Base-by-base conservation (phyloP, 2,329 filamentous ascomycete species). In the Apiospora kogelbergensis region DNA sequence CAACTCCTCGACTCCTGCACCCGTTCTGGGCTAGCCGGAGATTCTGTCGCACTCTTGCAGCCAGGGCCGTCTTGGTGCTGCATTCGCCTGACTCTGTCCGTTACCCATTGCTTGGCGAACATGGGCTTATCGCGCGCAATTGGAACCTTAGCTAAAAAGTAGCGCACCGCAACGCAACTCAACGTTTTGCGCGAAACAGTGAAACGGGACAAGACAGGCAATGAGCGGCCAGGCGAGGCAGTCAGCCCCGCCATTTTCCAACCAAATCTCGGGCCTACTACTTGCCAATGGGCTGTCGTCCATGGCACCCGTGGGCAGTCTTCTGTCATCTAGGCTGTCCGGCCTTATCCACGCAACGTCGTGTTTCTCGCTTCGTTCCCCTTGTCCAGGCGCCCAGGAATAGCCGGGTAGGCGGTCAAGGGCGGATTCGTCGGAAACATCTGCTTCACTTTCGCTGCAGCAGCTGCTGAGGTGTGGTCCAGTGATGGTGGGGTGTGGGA, bases 201-300 rank as follows among this genome's bases (percentile, higher is more conserved):
- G 53, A 60, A 60, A 60, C 53, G 53, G 53, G 40, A 42, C 40
- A 15, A 42, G 40, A 15, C 11, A 42, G 40, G 53, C 53, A 60
- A 60, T 60, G 53, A 60, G 17, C 53, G 53, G 11, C 53, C 53
- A 60, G 53, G 53, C 37, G 30, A 60, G 37, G 30, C 30, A 33
- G 30, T 37, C 53, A 37, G 53, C 53, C 53, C 53, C 53, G 53
- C 53, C 53, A 60, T 60, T 60, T 60, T 6, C 53, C 53, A 60
- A 9, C 53, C 53, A 22, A 37, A 37, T n/a, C 53, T 60, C 53
- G 53, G 53, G 53, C 53, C 53, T 60, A 60, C 37, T 57, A 57
- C 37, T 60, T 60, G 53, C 53, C 53, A 60, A 60, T 60, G 53
- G 30, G 53, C 53, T 60, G 53, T 60, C 53, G 53, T 60, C 53